Base-by-base conservation (phyloP, 2,329 filamentous ascomycete genomes). In the Chaetomiaceae sp. region DNA sequence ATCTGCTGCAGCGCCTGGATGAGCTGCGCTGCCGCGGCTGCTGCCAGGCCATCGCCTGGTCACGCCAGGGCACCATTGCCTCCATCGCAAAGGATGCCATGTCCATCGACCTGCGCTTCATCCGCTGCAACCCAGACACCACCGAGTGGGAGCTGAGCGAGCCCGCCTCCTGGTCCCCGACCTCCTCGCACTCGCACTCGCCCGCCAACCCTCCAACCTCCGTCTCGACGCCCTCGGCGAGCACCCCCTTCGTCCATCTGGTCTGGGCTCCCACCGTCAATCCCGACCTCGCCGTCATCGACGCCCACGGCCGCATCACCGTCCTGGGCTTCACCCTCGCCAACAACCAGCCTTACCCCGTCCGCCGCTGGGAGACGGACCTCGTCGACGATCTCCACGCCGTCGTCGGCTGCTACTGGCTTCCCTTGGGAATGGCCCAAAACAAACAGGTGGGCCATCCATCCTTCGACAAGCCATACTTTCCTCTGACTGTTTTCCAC, bases 341-440 rank as follows among this genome's bases (percentile, higher is more conserved):
- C 7, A 71, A 96, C 42, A 95, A 96, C 65, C 82, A 84, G 48
- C 81, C 91, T 53, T 80, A 77, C 29, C 68, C 81, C 9, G 76
- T 77, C 46, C 80, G 84, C 38, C 79, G 77, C 51, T 85, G 83
- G 70, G 78, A 84, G 22, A 69, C 75, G n/a, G 90, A 92, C 64
- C 71, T 80, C 2, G 75, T 85, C 49, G 87, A 91, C 63, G 89
- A 95, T 66, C 75, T 89, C 34, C 83, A 87, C 60, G 82, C 85
- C 46, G 76, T 95, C 5, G 89, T 95, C 6, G 94, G 92, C 3
- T 81, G 90, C 67, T 87, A 89, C 70, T 99, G 94, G 94, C 75
- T 97, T 51, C 75, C 78, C n/a, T 75, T 84, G 22, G 73, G 42
- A 1, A 38, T 79, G 25, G 75, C 79, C 3, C 64, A 66, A n/a